These are phyloP conservation scores for Boechera stricta DNA, from an alignment of 345 rosid genomes.

Conservation along the genomic window DNA sequence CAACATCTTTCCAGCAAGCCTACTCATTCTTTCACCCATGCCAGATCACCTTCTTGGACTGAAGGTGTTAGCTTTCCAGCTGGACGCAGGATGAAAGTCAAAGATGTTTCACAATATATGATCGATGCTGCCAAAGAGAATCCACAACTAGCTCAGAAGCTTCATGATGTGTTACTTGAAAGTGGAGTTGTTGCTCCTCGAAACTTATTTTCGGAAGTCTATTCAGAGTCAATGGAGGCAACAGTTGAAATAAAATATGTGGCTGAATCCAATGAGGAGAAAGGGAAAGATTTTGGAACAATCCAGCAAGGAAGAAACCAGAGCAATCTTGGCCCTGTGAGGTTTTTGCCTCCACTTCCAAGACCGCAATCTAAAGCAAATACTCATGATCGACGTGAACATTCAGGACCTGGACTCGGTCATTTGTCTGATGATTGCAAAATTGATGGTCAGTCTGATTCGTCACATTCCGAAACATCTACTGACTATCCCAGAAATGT, in stretches of 20 bases:
- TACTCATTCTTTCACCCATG: conserved; percentile 61
- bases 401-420: conserved; percentile 47
- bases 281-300: conserved; percentile 45
- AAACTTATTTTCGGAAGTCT: conserved; percentile 72
- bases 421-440: conserved; percentile 47
- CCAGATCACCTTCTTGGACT: conserved; percentile 94
- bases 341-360: conserved; percentile 70
- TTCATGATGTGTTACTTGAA: conserved; percentile 90
- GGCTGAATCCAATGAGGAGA: conserved; percentile 51
- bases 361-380: conserved; percentile 49
- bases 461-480: conserved; percentile 55
- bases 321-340: conserved; percentile 50
- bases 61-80: conserved; percentile 96
- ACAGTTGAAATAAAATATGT: conserved; percentile 53
- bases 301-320: conserved; percentile 49
- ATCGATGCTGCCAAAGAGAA: conserved; percentile 96
- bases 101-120: conserved; percentile 94
- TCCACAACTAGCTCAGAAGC: conserved; percentile 88
- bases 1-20: conserved; percentile 54
- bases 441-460: conserved; percentile 46
- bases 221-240: conserved; percentile 58
- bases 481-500: conserved; percentile 60
- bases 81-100: conserved; percentile 81
- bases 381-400: conserved; percentile 53
- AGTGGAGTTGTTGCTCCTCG: conserved; percentile 94